phyloP scores from a whole-genome alignment of 1,139 yeast genomes.

The Magnusiomyces clavatus region DNA sequence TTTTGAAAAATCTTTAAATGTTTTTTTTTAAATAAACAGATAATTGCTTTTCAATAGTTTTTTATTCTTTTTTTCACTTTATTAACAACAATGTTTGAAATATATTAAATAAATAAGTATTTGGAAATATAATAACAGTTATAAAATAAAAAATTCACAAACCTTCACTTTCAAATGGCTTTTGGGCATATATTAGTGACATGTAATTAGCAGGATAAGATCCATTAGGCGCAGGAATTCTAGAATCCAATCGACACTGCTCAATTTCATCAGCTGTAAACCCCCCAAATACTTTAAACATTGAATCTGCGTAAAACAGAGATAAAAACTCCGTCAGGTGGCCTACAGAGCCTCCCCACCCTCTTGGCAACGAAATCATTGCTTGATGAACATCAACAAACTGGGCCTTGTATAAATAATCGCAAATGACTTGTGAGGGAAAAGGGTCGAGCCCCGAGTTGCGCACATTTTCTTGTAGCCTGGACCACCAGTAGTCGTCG shows the following conservation, averaged over 20 bases:
- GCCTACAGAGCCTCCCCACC: constrained; percentile 31
- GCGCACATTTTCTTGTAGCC: constrained; percentile 21
- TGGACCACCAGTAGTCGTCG: constrained; percentile 23
- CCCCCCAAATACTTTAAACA: constrained; percentile 24
- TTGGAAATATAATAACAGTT: neutral
- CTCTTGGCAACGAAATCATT: constrained; percentile 25
- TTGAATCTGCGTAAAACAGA: constrained; percentile 25
- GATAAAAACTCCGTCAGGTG: constrained; percentile 27
- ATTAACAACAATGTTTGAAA: neutral
- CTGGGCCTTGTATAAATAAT: constrained; percentile 27
- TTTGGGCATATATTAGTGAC: neutral
- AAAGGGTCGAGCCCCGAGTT: constrained; percentile 29
- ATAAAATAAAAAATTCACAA: neutral
- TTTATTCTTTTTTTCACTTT: constrained; percentile 9
- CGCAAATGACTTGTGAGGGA: constrained; percentile 26
- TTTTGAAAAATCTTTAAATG: constrained; percentile 28
- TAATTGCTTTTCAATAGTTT: too few species aligned
- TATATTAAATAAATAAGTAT: neutral
- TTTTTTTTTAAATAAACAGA: constrained; percentile 7
- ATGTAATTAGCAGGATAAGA: constrained; percentile 1
- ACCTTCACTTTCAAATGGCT: neutral
- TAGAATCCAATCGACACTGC: neutral
- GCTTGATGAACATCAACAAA: constrained; percentile 27
- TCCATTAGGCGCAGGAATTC: constrained; percentile 16
- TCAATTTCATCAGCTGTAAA: constrained; percentile 22